These are phyloP conservation scores for Beauveria pseudobassiana DNA, from an alignment of 2,329 filamentous ascomycete genomes.

Conservation along the genomic window DNA sequence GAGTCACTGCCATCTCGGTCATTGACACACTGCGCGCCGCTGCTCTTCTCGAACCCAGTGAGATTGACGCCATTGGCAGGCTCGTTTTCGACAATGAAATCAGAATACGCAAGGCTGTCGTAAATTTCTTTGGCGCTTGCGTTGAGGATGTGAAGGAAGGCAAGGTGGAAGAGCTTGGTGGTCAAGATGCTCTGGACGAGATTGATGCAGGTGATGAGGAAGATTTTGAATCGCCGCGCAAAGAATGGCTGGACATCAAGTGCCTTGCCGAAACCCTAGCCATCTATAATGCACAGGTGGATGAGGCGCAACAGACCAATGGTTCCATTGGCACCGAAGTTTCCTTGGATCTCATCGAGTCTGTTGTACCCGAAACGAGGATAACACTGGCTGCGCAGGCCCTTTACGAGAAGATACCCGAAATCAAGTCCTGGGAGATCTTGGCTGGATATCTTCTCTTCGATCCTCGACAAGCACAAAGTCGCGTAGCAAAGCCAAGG, in stretches of 20 bases:
- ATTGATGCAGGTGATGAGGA: constrained; percentile 66
- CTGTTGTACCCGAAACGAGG: constrained; percentile 65
- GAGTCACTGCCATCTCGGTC: constrained; percentile 72
- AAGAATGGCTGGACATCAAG: constrained; percentile 87
- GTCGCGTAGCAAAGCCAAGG: constrained; percentile 41
- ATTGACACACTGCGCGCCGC: constrained; percentile 75
- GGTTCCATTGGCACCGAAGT: constrained; percentile 40
- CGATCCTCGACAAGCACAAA: constrained; percentile 64
- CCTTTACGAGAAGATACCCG: constrained; percentile 73
- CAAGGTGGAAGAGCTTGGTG: constrained; percentile 77
- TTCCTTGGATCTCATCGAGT: constrained; percentile 50
- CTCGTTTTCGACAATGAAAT: constrained; percentile 84
- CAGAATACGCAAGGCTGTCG: constrained; percentile 79
- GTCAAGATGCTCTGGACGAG: constrained; percentile 69
- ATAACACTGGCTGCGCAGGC: constrained; percentile 81
- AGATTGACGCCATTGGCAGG: constrained; percentile 81
- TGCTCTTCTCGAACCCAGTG: constrained; percentile 81
- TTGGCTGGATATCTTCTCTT: constrained; percentile 86
- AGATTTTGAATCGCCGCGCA: constrained; percentile 66
- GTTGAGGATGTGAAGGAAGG: constrained; percentile 74
- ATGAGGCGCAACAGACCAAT: constrained; percentile 44
- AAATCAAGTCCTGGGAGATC: constrained; percentile 80
- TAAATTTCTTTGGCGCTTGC: constrained; percentile 83
- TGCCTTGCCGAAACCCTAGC: constrained; percentile 78
- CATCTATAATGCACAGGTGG: constrained; percentile 67